These are phyloP conservation scores for Withania somnifera DNA, from an alignment of 305 asterid genomes.

Conservation along the genomic window DNA sequence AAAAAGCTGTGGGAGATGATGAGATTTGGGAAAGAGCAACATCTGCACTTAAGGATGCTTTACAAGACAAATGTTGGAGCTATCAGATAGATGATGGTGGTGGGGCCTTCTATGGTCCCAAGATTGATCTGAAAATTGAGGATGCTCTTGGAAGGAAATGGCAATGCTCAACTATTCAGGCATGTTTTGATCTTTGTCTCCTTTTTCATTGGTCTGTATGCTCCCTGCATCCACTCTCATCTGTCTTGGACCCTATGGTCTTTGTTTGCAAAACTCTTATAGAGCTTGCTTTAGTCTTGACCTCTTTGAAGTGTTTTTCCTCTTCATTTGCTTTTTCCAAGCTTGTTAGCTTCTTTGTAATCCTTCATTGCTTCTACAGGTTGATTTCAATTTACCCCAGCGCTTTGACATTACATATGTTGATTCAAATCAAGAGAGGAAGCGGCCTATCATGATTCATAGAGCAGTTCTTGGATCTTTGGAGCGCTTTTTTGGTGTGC, in stretches of 20 bases:
- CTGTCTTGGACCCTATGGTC: neutral
- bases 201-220: neutral
- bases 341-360: neutral
- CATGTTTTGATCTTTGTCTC: conserved; percentile 3
- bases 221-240: neutral
- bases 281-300: neutral
- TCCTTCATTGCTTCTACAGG: conserved; percentile 29
- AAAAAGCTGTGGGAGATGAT: conserved; percentile 71
- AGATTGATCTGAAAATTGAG: conserved; percentile 93
- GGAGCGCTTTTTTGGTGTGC: conserved; percentile 91
- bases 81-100: conserved; percentile 90
- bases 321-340: neutral
- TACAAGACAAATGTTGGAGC: conserved; percentile 80
- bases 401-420: conserved; percentile 75
- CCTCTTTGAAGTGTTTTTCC: neutral
- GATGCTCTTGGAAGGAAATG: conserved; percentile 98
- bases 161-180: conserved; percentile 99
- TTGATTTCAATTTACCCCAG: conserved; percentile 86
- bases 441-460: conserved; percentile 86
- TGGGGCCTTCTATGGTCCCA: conserved; percentile 97
- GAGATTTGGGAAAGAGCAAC: conserved; percentile 91
- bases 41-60: conserved; percentile 70
- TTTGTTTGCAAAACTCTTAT: neutral
- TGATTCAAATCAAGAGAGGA: conserved; percentile 70
- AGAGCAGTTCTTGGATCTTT: conserved; percentile 92